Conservation (phyloP, 768 basidiomycete genomes). For the Collybiopsis luxurians region DNA sequence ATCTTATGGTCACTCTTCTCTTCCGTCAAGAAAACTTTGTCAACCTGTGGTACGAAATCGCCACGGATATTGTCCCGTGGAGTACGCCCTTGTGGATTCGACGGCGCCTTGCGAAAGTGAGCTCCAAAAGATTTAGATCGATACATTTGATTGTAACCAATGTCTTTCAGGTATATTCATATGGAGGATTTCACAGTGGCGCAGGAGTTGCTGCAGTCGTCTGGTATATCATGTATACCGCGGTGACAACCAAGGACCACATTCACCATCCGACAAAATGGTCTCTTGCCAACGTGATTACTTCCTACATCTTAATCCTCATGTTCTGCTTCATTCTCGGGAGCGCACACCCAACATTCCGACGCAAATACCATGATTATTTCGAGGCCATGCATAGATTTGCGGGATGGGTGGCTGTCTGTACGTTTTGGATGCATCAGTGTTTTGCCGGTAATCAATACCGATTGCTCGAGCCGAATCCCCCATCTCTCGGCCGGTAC, state of each 20-base stretch:
- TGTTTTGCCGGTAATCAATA: constrained; percentile 28
- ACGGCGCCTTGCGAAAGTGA: constrained; percentile 40
- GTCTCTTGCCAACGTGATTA: constrained; percentile 33
- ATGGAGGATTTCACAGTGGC: constrained; percentile 56
- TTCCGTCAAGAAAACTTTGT: constrained; percentile 52
- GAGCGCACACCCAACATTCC: constrained; percentile 47
- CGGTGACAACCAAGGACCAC: constrained; percentile 36
- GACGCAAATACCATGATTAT: constrained; percentile 44
- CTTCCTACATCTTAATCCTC: constrained; percentile 42
- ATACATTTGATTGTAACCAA: no score
- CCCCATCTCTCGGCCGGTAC: constrained; percentile 36
- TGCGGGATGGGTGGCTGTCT: constrained; percentile 50
- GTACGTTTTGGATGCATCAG: constrained; percentile 47
- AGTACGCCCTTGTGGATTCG: constrained; percentile 40
- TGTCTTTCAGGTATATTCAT: constrained; percentile 54
- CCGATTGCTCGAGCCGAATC: constrained; percentile 33
- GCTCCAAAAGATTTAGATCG: no score
- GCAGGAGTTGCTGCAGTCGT: constrained; percentile 49
- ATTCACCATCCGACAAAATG: constrained; percentile 20
- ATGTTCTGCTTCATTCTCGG: constrained; percentile 47
- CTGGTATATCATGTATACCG: constrained; percentile 50
- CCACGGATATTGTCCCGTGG: constrained; percentile 32
- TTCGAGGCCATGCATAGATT: constrained; percentile 58
- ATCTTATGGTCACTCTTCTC: constrained; percentile 40
- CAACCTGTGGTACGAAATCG: constrained; percentile 48